A percentile compares a stretch with the other conserved stretches of the same genome.
These are phyloP conservation scores for Leccinum subgranulosum DNA, from an alignment of 768 basidiomycete genomes.

Conservation along the genomic window DNA sequence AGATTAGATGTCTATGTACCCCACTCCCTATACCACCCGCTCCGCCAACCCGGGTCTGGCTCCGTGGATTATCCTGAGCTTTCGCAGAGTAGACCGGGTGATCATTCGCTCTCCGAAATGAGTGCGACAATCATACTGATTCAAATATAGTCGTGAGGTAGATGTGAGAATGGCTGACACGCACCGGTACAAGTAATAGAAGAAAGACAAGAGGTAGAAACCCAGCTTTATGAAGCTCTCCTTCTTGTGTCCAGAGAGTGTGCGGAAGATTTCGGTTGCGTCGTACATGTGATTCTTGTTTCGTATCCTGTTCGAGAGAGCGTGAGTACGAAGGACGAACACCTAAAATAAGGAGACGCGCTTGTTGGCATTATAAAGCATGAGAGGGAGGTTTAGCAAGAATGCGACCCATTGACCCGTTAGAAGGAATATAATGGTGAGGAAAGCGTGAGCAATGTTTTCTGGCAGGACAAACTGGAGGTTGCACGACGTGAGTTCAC, in stretches of 20 bases:
- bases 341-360: constrained; percentile 37
- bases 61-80: background rate
- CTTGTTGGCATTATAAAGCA: constrained; percentile 95
- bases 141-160: background rate
- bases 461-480: constrained; percentile 95
- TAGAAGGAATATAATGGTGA: constrained; percentile 87
- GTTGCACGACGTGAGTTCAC: background rate
- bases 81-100: background rate
- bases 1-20: constrained; percentile 19
- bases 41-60: background rate
- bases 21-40: constrained; percentile 5
- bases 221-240: constrained; percentile 95
- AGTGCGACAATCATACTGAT: constrained; percentile 83
- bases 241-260: constrained; percentile 90
- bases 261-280: constrained; percentile 98
- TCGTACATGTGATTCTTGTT: constrained; percentile 98
- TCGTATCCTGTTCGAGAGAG: constrained; percentile 59
- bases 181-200: constrained; percentile 88
- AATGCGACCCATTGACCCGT: constrained; percentile 96
- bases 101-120: constrained; percentile 72
- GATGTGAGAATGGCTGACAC: constrained; percentile 27
- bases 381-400: constrained; percentile 82
- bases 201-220: constrained; percentile 88
- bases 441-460: constrained; percentile 91
- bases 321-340: background rate